These are phyloP conservation scores for Thymus mandschuricus DNA, from an alignment of 257 asterid genomes.

Conservation along the genomic window DNA sequence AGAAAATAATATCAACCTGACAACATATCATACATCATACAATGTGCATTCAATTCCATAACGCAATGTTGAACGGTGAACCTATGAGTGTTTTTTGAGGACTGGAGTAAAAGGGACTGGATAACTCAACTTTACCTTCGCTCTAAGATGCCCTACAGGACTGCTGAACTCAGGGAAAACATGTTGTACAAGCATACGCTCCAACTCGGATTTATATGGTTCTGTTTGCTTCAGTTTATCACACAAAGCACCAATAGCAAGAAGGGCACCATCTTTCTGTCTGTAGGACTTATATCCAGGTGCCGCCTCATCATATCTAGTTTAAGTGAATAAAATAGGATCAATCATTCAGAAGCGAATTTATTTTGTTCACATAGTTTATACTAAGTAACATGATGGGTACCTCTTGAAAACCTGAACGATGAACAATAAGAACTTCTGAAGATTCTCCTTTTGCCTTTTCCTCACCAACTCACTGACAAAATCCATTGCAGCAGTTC, in stretches of 20 bases:
- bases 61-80: background rate
- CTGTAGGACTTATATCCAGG: constrained; percentile 75
- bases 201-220: constrained; percentile 94
- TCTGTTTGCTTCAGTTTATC: constrained; percentile 93
- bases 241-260: constrained; percentile 96
- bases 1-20: background rate
- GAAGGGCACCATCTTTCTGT: constrained; percentile 98
- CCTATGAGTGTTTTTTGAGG: constrained; percentile 4
- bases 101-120: constrained; percentile 2
- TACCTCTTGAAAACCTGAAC: constrained; percentile 94
- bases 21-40: background rate
- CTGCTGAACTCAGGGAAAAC: constrained; percentile 93
- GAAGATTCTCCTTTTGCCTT: constrained; percentile 97
- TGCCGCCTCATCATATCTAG: constrained; percentile 77
- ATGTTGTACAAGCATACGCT: constrained; percentile 91
- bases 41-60: background rate
- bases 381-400: constrained; percentile 1
- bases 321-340: constrained; percentile 27
- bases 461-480: constrained; percentile 96
- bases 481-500: constrained; percentile 99
- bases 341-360: constrained; percentile 20
- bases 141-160: constrained; percentile 95
- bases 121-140: constrained; percentile 71
- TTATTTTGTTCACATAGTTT: background rate
- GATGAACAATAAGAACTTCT: constrained; percentile 77